Evolutionary conservation across 2,329 filamentous ascomycete species (phyloP).

Genomic region (Ceratocystis lukuohia): DNA sequence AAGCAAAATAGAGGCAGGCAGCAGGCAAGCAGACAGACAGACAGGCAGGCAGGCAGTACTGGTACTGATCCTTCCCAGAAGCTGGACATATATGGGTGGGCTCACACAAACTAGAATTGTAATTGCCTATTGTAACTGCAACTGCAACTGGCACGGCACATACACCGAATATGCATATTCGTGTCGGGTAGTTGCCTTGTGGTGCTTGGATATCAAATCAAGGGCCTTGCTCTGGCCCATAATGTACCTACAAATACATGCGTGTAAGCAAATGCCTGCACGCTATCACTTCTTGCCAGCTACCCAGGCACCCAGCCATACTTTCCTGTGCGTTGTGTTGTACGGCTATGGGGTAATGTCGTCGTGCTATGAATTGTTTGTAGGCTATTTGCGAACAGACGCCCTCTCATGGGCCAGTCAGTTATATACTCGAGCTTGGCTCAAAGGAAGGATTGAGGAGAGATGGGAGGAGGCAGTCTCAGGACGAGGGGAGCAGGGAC

Average conservation of each 20-base stretch:
- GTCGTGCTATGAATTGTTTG: not conserved
- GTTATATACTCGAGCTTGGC: not conserved
- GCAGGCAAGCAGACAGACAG: not conserved
- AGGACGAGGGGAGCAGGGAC: not conserved
- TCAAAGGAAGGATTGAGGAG: not conserved
- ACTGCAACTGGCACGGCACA: not conserved
- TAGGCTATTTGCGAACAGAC: not conserved
- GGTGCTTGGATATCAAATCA: not conserved
- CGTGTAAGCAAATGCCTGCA: not conserved
- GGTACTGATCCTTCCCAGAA: not conserved
- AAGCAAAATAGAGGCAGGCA: not conserved
- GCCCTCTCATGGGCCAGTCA: not conserved
- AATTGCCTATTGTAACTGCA: not conserved
- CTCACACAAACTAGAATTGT: not conserved
- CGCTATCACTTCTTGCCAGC: too few relatives aligned
- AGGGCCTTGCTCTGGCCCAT: not conserved
- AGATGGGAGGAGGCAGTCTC: not conserved
- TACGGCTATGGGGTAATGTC: not conserved
- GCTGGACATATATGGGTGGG: not conserved
- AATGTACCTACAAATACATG: not conserved
- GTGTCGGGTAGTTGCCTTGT: conserved; percentile 1
- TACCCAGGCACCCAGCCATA: not conserved
- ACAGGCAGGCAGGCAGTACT: not conserved
- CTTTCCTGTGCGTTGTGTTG: not conserved
- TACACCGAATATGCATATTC: not conserved